These are phyloP conservation scores for Gnomoniopsis smithogilvyi DNA, from an alignment of 2,329 filamentous ascomycete species.

Conservation along the genomic window DNA sequence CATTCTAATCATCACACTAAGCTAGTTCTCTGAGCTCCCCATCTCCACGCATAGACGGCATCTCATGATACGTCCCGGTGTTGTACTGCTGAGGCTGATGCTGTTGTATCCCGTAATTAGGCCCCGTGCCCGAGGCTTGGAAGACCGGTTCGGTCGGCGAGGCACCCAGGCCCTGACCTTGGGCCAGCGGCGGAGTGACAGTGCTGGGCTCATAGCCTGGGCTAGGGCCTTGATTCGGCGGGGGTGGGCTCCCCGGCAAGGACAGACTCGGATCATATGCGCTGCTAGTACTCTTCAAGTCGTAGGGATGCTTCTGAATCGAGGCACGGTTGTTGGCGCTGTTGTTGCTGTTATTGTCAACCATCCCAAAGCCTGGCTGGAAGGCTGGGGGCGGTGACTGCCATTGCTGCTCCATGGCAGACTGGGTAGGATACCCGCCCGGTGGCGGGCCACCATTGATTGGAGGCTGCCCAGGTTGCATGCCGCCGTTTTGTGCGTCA, in stretches of 20 bases:
- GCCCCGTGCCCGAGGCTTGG: background rate
- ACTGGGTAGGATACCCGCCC: background rate
- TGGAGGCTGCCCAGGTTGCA: no score
- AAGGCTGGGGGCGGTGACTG: background rate
- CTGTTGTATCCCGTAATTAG: background rate
- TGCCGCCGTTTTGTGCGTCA: background rate
- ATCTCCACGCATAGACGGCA: slow-evolving; percentile 28
- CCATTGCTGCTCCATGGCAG: slow-evolving; percentile 2
- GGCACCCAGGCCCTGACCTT: background rate
- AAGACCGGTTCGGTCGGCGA: slow-evolving; percentile 5
- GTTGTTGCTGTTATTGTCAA: background rate
- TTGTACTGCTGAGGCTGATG: slow-evolving; percentile 10
- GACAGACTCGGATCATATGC: slow-evolving; percentile 13
- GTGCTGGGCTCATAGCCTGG: slow-evolving; percentile 3
- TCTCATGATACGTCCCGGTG: slow-evolving; percentile 23
- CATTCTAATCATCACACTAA: slow-evolving; percentile 8
- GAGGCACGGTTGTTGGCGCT: slow-evolving; percentile 5
- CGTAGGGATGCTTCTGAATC: slow-evolving; percentile 13
- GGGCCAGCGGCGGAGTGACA: slow-evolving; percentile 1
- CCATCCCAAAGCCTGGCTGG: background rate
- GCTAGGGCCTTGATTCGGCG: slow-evolving; percentile 9
- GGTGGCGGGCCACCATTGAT: background rate
- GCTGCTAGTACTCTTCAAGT: slow-evolving; percentile 6
- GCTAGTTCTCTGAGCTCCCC: slow-evolving; percentile 31
- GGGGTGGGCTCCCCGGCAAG: slow-evolving; percentile 22